A percentile compares a stretch with the other conserved stretches of the same genome.
These are phyloP conservation scores for Corymbia maculata DNA, from an alignment of 345 rosid species.

Conservation along the genomic window DNA sequence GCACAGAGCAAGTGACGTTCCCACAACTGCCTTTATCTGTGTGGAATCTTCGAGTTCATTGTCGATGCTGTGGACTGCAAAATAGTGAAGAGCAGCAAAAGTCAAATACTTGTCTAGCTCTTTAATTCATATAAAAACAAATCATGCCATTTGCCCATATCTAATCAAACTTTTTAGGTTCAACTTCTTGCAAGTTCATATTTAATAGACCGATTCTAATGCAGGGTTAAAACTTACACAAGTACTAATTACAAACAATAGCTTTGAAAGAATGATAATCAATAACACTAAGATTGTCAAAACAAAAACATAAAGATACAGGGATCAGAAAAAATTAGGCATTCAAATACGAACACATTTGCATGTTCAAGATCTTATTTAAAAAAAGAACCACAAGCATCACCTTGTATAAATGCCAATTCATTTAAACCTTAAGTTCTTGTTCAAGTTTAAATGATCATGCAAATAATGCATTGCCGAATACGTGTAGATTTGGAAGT, in stretches of 20 bases:
- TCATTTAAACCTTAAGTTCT: not conserved
- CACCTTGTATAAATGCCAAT: not conserved
- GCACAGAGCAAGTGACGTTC: conserved; percentile 62
- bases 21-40: conserved; percentile 58
- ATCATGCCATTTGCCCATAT: not conserved
- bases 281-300: not conserved
- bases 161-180: not conserved
- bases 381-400: not conserved
- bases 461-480: not conserved
- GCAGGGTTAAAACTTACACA: not conserved
- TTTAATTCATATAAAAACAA: not conserved
- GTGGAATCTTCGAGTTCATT: conserved; percentile 77
- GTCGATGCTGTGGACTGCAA: conserved; percentile 81
- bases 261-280: not conserved
- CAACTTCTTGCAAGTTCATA: not conserved
- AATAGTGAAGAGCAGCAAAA: not conserved
- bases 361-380: not conserved
- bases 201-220: not conserved
- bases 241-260: not conserved
- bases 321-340: not conserved
- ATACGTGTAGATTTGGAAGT: not conserved
- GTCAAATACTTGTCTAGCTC: not conserved
- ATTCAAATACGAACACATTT: not conserved
- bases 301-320: not conserved
- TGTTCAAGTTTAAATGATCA: not conserved